Evolutionary conservation across 495 filamentous ascomycete genomes (phyloP), one percentile per base, ranked within the genome.

Genomic region (Darksidea phi): DNA sequence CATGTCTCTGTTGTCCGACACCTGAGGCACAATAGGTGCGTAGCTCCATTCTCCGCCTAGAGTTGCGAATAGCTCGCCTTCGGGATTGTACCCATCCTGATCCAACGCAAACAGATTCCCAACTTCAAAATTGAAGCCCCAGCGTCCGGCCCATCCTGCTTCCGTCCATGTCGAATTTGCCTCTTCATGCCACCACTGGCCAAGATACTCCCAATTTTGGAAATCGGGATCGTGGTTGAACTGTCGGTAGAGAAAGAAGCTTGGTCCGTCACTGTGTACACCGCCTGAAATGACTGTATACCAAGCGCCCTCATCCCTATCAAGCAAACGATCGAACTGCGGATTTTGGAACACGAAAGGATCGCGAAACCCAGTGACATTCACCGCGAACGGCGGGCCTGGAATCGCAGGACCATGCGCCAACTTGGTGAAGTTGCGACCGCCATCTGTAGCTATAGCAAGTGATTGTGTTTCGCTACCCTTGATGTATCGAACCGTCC

Each of bases 101-200:
- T 49, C 47, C 47, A 49, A 25, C 12, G 47, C n/a, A 15, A 49
- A 25, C 12, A 21, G 18, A 25, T 49, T 49, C 2, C 23, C 47
- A 25, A 49, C 47, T 49, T 49, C 47, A 15, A 49, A 49, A 24
- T 49, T 49, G 23, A 21, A 49, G 13, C 47, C 47, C 47, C 47
- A 49, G 6, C 47, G 47, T 3, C 47, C 47, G 12, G 47, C 47
- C 47, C 47, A 49, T 6, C 47, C 47, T 20, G 7, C 47, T 21
- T 49, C 47, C 24, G 47, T 49, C 47, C 47, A 49, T 2, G 47
- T 49, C 6, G 47, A 21, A 25, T 49, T 49, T 6, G 47, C 47
- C 15, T 21, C 17, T 25, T 49, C 47, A 25, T 49, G 47, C 47
- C 47, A 25, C 17, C 23, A 49, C 47, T 49, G 47, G 23, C 47